Base-by-base conservation (phyloP, 371 early-diverging fungal species). In the Rhizopus sp. region DNA sequence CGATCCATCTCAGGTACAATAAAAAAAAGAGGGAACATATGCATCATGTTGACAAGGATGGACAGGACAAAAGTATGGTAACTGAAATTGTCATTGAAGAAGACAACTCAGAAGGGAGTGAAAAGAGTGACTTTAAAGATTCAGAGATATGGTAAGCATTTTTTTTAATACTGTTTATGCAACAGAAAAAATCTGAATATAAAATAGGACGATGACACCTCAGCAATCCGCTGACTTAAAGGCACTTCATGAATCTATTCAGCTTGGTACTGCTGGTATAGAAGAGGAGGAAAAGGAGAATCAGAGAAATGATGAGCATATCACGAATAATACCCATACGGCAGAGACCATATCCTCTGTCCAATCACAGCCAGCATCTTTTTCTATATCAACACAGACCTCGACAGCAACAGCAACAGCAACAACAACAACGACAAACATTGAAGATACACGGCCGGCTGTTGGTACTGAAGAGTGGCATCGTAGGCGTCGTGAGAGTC, bases 381-480 rank as follows among this genome's bases (percentile, higher is more conserved):
- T 33, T 23, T 15, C 41, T 17, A 53, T 44, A 35, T 17, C 54
- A 33, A 40, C 49, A 34, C 15, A 37, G n/a, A 17, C 15, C 15
- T 5, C 46, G 29, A 0, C 42, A 55, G 15, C 46, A 41, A 45
- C 59, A 32, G 42, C 52, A n/a, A n/a, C n/a, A n/a, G n/a, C n/a
- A 6, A 31, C 54, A n/a, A n/a, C n/a, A 53, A 8, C 55, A 39
- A 41, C 29, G 12, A 12, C 54, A 48, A 53, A 30, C 10, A 13
- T 5, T 41, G 42, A 53, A 34, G 47, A 63, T 9, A 56, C 45
- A 5, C 88, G 87, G 55, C 88, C 86, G 1, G 54, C 72, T 0
- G 78, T 65, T 0, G 94, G 95, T 6, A 84, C 87, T 7, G 87
- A 83, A 10, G 94, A 92, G 58, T 94, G 95, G 96, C 82, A 90